Percentiles rank a stretch among this genome's conserved stretches.
phyloP scores from a whole-genome alignment of 805 yeast species.

The Torulaspora quercuum region DNA sequence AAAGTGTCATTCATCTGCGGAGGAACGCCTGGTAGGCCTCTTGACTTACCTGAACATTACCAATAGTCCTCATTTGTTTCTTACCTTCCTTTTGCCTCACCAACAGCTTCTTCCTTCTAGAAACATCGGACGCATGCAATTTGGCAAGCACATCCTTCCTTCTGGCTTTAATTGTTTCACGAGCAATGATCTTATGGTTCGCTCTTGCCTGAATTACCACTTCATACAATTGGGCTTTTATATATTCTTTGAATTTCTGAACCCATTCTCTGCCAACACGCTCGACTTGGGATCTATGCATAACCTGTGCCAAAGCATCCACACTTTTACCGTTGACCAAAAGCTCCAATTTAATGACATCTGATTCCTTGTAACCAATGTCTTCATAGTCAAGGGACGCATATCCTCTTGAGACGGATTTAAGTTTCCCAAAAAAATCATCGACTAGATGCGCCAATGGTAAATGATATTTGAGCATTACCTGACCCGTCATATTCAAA shows the following conservation, averaged over 20 bases:
- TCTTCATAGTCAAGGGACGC: slow-evolving; percentile 95
- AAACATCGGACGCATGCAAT: slow-evolving; percentile 88
- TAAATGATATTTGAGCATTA: slow-evolving; percentile 68
- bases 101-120: slow-evolving; percentile 82
- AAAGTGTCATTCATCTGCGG: slow-evolving; percentile 24
- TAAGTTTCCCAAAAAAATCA: slow-evolving; percentile 90
- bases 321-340: slow-evolving; percentile 84
- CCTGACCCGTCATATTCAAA: slow-evolving; percentile 69
- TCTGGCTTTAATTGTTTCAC: slow-evolving; percentile 91
- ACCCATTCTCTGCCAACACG: slow-evolving; percentile 79
- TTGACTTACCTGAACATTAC: slow-evolving; percentile 71
- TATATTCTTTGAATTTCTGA: slow-evolving; percentile 69
- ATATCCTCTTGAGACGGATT: slow-evolving; percentile 86
- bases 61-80: slow-evolving; percentile 66
- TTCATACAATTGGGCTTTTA: slow-evolving; percentile 82
- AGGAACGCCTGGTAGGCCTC: slow-evolving; percentile 89
- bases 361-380: slow-evolving; percentile 76
- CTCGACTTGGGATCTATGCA: slow-evolving; percentile 78
- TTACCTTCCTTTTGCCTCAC: slow-evolving; percentile 93
- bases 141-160: slow-evolving; percentile 93
- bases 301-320: slow-evolving; percentile 87
- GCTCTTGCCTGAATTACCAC: slow-evolving; percentile 90
- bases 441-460: slow-evolving; percentile 91
- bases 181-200: slow-evolving; percentile 72
- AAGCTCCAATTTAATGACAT: slow-evolving; percentile 81